Percentiles rank a stretch among this genome's conserved stretches.
Conservation (phyloP, 148 eudicot genomes). For the Chenopodium quinoa region DNA sequence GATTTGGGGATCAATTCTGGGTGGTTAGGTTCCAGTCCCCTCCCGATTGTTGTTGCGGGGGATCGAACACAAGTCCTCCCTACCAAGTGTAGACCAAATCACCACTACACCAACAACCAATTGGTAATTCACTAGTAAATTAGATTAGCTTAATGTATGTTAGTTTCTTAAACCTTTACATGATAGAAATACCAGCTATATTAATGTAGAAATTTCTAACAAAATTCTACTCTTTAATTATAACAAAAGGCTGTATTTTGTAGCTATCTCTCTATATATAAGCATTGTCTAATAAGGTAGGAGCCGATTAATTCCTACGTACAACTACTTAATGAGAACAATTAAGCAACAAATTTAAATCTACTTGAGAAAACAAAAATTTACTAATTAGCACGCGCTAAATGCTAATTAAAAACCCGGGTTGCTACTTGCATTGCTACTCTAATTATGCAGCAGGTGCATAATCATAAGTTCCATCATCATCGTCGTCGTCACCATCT, state of each 20-base stretch:
- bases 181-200: no score
- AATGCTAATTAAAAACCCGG: neutral
- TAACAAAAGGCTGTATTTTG: neutral
- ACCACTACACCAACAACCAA: no score
- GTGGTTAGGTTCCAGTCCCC: no score
- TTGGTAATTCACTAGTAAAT: no score
- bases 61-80: no score
- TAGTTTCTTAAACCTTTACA: neutral
- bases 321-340: neutral
- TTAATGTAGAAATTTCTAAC: neutral
- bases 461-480: constrained; percentile 21
- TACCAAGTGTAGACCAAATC: no score
- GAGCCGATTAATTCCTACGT: neutral
- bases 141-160: no score
- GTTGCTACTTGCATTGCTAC: neutral
- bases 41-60: no score
- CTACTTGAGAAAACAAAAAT: neutral
- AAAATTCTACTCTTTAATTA: neutral
- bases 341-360: neutral
- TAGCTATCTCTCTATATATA: neutral
- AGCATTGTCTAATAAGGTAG: neutral
- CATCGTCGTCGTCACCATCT: constrained; percentile 12
- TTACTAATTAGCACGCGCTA: neutral
- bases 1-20: no score
- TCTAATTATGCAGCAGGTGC: constrained; percentile 18